A percentile compares a stretch with the other conserved stretches of the same genome.
phyloP scores from a whole-genome alignment of 2,329 filamentous ascomycete genomes.

The Ceratocystis huliohia region DNA sequence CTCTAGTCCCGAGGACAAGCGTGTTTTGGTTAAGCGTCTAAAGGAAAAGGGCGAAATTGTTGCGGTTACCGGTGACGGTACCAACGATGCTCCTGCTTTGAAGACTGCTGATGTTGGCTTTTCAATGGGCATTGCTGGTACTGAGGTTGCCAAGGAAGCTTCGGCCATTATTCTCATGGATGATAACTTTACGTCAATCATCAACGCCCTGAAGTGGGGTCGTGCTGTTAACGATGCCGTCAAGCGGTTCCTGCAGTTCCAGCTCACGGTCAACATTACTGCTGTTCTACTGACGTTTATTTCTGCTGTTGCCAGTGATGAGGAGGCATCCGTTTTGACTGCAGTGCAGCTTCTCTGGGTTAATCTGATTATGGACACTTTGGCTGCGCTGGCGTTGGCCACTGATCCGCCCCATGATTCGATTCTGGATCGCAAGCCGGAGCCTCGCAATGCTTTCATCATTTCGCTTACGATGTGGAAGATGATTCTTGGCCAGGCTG shows the following conservation, averaged over 20 bases:
- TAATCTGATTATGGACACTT: constrained; percentile 94
- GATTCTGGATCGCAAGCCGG: constrained; percentile 63
- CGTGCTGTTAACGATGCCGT: constrained; percentile 65
- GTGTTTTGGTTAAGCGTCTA: constrained; percentile 56
- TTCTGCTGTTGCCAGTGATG: constrained; percentile 59
- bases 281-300: constrained; percentile 80
- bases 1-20: constrained; percentile 67
- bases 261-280: constrained; percentile 82
- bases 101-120: constrained; percentile 75
- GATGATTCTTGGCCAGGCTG: constrained; percentile 88
- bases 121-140: constrained; percentile 74
- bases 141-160: constrained; percentile 73
- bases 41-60: constrained; percentile 65
- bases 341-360: constrained; percentile 93
- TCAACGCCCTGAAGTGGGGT: constrained; percentile 72
- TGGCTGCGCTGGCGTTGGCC: constrained; percentile 75
- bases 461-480: constrained; percentile 97
- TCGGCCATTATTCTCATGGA: constrained; percentile 80
- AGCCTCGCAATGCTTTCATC: constrained; percentile 43
- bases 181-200: constrained; percentile 77
- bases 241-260: constrained; percentile 64
- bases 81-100: constrained; percentile 69
- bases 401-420: constrained; percentile 79
- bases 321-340: constrained; percentile 64
- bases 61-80: constrained; percentile 71